Evolutionary conservation across 73 alveolate species (phyloP).

Genomic region (Paramecium tetraurelia): DNA sequence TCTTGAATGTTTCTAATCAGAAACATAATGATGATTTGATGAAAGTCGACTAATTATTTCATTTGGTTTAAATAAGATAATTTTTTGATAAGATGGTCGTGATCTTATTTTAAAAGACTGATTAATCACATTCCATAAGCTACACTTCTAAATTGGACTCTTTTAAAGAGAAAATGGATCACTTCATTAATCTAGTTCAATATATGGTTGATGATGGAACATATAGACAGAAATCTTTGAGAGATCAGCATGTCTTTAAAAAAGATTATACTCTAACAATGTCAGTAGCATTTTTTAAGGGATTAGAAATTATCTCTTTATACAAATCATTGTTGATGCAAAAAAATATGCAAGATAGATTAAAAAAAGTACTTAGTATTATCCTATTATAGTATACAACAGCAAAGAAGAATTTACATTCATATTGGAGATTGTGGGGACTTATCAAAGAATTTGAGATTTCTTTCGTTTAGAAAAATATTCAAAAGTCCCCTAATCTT

Average conservation of each 20-base stretch:
- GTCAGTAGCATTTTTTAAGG: constrained; percentile 12
- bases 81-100: background rate
- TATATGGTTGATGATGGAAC: constrained; percentile 18
- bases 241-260: background rate
- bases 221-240: background rate
- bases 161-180: background rate
- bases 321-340: background rate
- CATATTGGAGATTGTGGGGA: background rate
- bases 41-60: background rate
- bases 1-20: background rate
- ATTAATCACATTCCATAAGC: background rate
- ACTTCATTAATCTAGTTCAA: background rate
- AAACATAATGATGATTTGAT: constrained; percentile 19
- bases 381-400: background rate
- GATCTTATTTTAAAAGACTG: background rate
- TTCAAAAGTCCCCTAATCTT: background rate
- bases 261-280: background rate
- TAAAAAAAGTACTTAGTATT: background rate
- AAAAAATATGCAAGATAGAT: background rate
- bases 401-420: background rate
- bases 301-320: background rate
- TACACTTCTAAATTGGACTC: background rate
- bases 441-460: background rate
- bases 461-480: background rate
- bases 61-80: constrained; percentile 6